Evolutionary conservation across 2,329 filamentous ascomycete genomes (phyloP), one percentile per base, ranked within the genome.

Genomic region (Orbilia brochopaga): DNA sequence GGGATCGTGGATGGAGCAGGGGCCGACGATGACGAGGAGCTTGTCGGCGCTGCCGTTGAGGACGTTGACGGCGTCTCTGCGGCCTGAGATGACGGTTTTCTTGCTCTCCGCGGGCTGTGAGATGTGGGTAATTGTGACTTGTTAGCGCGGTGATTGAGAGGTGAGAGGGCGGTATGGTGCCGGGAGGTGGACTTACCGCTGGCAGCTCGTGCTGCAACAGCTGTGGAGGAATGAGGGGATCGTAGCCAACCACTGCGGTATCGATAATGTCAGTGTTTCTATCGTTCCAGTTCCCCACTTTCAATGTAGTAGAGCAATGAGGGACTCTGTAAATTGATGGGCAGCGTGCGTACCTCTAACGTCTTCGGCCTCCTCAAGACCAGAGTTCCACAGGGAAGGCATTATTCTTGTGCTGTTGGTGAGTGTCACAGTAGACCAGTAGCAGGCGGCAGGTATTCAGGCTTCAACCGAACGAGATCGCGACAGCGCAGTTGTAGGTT

Each of bases 1-100:
- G 17, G 94, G 93, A 79, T 99, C 94, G 83, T 99, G 94, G 80
- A 99, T 96, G 23, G 91, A 96, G 84, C 94, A 99, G 24, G 94
- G 94, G 0, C 94, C 94, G 74, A 97, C 88, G 78, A 97, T 88
- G 74, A 99, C 88, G 57, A 91, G 82, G 54, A 91, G 27, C 79
- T 64, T 87, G 82, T 78, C 84, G 80, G 75, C 88, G 84, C 69
- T 79, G 82, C 77, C 86, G 84, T 74, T 85, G 30, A 88, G 85
- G 74, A 89, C 81, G 11, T 83, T 83, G 72, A 85, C 85, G 44
- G 85, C 82, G 76, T 88, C 86, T 64, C 84, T 82, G 75, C 87
- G 85, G 35, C 83, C 86, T 59, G 82, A 78, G 50, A 88, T 80
- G 37, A 88, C 87, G 3, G 85, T 86, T 73, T 65, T 78, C 75